phyloP scores from a whole-genome alignment of 2,329 filamentous ascomycete species.

The Neocatenulostroma microsporum region DNA sequence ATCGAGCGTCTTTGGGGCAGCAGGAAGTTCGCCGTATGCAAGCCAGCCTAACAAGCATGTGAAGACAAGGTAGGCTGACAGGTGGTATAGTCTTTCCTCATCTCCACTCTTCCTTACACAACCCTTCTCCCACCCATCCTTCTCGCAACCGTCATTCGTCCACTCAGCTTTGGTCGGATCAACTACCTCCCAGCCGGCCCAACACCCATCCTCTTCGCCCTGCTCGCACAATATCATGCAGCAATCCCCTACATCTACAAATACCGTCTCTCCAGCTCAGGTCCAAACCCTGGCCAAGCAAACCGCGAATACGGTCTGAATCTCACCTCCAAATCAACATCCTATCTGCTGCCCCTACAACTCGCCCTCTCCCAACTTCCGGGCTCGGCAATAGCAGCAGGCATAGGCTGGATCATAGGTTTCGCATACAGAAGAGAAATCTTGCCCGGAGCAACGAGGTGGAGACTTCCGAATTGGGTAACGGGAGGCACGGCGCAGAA shows the following conservation, averaged over 20 bases:
- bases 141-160: constrained; percentile 62
- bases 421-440: constrained; percentile 80
- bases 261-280: constrained; percentile 55
- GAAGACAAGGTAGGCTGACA: constrained; percentile 21
- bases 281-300: constrained; percentile 8
- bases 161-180: constrained; percentile 63
- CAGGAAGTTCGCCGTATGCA: constrained; percentile 69
- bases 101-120: constrained; percentile 64
- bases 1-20: constrained; percentile 90
- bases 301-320: constrained; percentile 51
- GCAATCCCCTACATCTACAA: constrained; percentile 81
- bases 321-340: constrained; percentile 84
- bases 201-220: constrained; percentile 75
- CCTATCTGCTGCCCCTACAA: constrained; percentile 77
- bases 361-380: constrained; percentile 86
- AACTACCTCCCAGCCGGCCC: constrained; percentile 89
- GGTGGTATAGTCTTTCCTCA: constrained; percentile 66
- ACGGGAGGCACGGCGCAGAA: constrained; percentile 53
- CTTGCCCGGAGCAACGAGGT: constrained; percentile 60
- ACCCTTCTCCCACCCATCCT: constrained; percentile 67
- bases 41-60: constrained; percentile 1
- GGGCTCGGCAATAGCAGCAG: constrained; percentile 67
- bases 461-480: constrained; percentile 80
- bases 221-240: constrained; percentile 86
- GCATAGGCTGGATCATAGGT: constrained; percentile 77